A percentile compares a stretch with the other conserved stretches of the same genome.
Conservation (phyloP, 108 stramenopile species). For the Aurantiochytrium sp. region DNA sequence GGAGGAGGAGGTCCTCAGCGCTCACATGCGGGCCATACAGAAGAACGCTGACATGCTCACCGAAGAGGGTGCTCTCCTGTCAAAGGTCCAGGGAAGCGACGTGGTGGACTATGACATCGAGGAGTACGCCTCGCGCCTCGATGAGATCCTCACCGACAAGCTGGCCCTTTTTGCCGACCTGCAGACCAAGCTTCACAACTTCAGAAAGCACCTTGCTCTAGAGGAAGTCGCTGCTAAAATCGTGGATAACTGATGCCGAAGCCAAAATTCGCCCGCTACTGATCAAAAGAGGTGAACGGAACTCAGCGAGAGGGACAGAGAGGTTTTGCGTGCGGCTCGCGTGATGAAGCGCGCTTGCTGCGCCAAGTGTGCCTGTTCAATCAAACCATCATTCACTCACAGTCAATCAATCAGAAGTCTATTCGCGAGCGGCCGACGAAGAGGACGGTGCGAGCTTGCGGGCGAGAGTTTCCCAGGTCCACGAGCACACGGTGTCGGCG, state of each 20-base stretch:
- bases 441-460: no score
- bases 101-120: conserved; percentile 84
- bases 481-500: background rate
- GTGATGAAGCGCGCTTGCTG: no score
- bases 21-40: conserved; percentile 82
- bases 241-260: conserved; percentile 19
- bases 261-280: background rate
- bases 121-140: conserved; percentile 76
- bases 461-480: background rate
- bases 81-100: conserved; percentile 72
- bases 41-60: conserved; percentile 89
- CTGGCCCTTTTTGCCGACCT: conserved; percentile 61
- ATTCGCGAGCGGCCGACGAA: no score
- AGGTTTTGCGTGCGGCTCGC: no score
- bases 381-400: no score
- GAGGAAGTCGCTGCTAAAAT: conserved; percentile 46
- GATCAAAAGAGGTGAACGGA: no score
- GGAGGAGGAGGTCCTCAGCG: conserved; percentile 87
- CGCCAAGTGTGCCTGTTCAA: no score
- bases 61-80: conserved; percentile 81
- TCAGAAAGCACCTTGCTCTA: conserved; percentile 47
- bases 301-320: no score
- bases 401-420: no score
- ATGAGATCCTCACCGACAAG: conserved; percentile 80
- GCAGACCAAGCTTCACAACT: conserved; percentile 60